These are phyloP conservation scores for Globisporangium splendens DNA, from an alignment of 352 stramenopile genomes.

Conservation along the genomic window DNA sequence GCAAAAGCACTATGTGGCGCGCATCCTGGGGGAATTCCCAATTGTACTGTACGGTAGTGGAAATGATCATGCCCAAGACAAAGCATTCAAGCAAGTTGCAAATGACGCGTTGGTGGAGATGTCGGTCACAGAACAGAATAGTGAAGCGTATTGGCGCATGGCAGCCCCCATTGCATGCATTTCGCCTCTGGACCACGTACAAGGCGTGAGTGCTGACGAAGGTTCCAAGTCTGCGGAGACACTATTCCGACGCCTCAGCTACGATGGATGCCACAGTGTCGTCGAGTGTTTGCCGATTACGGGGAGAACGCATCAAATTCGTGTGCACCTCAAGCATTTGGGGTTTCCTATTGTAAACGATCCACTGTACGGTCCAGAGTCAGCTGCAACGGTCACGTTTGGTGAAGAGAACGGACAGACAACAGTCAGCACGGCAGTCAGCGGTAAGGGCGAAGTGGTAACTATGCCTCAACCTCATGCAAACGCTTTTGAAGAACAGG, in stretches of 20 bases:
- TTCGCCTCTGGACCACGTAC: conserved; percentile 14
- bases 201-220: conserved; percentile 11
- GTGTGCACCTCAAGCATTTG: conserved; percentile 89
- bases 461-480: neutral
- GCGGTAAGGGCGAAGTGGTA: conserved; percentile 3
- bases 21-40: conserved; percentile 44
- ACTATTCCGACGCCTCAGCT: conserved; percentile 23
- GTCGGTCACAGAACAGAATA: neutral
- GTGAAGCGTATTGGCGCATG: conserved; percentile 31
- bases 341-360: conserved; percentile 93
- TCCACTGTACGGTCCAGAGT: conserved; percentile 82
- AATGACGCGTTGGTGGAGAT: conserved; percentile 15
- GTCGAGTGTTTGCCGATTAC: conserved; percentile 90
- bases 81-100: conserved; percentile 13
- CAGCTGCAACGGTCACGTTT: neutral
- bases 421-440: neutral
- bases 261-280: conserved; percentile 48
- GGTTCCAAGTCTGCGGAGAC: conserved; percentile 36
- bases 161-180: conserved; percentile 34
- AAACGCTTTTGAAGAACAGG: neutral
- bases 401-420: neutral
- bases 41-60: neutral
- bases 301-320: conserved; percentile 94
- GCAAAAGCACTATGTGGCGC: conserved; percentile 54
- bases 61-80: conserved; percentile 11